Evolutionary conservation across 495 filamentous ascomycete genomes (phyloP), one percentile per base, ranked within the genome.

Genomic region (Eremomyces bilateralis): DNA sequence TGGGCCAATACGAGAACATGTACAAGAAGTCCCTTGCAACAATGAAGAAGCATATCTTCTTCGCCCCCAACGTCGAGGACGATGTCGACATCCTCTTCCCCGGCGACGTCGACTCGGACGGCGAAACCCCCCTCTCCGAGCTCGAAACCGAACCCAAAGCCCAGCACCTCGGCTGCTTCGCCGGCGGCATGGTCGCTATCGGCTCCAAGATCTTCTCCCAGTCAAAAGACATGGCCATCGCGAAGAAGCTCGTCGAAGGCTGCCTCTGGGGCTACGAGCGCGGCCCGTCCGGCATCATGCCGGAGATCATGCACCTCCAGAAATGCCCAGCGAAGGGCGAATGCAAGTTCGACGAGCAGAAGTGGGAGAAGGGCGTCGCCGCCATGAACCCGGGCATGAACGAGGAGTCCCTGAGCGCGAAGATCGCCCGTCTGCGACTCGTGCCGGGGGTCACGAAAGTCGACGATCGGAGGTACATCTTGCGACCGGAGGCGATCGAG

Each of bases 401-500:
- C 5, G 33, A 20, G 8, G 33, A 20, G 10, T 16, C n/a, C 8
- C 16, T 11, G 16, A 21, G 16, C 8, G 4, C 16, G 5, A 20
- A 20, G 33, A 32, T 61, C 13, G 27, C 18, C 4, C 40, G 58
- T 3, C 39, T 49, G 6, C 47, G 44, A 1, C 46, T 65, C 2
- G 50, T 52, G 0, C 41, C 33, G 20, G 58, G 58, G 1, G 51
- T 60, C 20, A 50, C 52, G n/a, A 24, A 34, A 2, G 48, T 65
- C 18, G 34, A 40, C 2, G 56, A 63, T 28, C 42, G 41, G 21
- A 39, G 50, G 5, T 62, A 61, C 36, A 47, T 57, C n/a, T 41
- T 63, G 21, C 42, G 50, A 5, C 70, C 70, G 15, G 70, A 75
- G 48, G 67, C 69, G 4, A 73, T 75, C 33, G 70, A 75, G 40